phyloP scores from a whole-genome alignment of 257 asterid genomes.

The Penstemon newberryi region DNA sequence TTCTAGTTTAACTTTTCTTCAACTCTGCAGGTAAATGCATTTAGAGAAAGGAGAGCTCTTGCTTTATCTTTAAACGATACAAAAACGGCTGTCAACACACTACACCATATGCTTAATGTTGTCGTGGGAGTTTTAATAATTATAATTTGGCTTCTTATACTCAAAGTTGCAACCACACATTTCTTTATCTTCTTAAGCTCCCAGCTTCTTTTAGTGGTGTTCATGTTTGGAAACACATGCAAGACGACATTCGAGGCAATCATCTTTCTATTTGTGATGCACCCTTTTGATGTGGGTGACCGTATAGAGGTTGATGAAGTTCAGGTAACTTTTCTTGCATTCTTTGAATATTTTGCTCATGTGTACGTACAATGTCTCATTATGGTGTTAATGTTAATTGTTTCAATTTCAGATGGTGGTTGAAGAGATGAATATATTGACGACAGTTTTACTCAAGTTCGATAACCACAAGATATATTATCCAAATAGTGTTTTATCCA shows the following conservation, averaged over 20 bases:
- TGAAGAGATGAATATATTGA: slow-evolving; percentile 70
- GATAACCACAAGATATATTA: slow-evolving; percentile 52
- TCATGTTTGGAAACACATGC: slow-evolving; percentile 70
- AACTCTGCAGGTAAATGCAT: slow-evolving; percentile 9
- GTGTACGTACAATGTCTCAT: too few relatives aligned
- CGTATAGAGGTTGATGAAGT: slow-evolving; percentile 59
- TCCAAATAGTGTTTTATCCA: slow-evolving; percentile 50
- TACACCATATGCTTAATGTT: slow-evolving; percentile 47
- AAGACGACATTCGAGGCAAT: slow-evolving; percentile 65
- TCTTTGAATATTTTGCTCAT: neutral
- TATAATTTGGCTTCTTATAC: slow-evolving; percentile 52
- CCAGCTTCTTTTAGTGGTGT: slow-evolving; percentile 56
- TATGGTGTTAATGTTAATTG: neutral
- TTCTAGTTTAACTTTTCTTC: neutral
- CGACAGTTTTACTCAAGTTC: slow-evolving; percentile 48
- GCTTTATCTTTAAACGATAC: slow-evolving; percentile 47
- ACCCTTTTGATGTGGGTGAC: slow-evolving; percentile 66
- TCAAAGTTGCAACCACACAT: slow-evolving; percentile 58
- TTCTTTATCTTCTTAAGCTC: slow-evolving; percentile 48
- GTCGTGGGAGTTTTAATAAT: slow-evolving; percentile 37
- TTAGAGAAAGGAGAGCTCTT: slow-evolving; percentile 18
- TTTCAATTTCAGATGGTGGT: slow-evolving; percentile 52
- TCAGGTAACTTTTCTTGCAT: slow-evolving; percentile 39
- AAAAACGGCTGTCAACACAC: slow-evolving; percentile 62
- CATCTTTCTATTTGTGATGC: slow-evolving; percentile 63